Evolutionary conservation across 768 basidiomycete species (phyloP), one percentile per base, ranked within the genome.

Genomic region (Butyriboletus loyo): DNA sequence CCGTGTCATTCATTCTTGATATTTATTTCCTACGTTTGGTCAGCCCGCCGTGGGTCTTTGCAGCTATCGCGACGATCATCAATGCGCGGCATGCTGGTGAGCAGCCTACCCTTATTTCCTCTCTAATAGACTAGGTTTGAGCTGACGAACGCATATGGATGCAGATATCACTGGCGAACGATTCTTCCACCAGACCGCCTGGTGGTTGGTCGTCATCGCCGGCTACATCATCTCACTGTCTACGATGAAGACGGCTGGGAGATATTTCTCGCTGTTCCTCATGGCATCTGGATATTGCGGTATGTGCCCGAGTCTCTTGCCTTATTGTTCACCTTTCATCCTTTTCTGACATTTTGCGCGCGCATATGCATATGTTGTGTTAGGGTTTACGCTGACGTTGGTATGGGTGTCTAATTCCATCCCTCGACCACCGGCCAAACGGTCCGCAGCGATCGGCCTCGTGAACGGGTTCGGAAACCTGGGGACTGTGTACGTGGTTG

Each of bases 391-490:
- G 2, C 54, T 77, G 21, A 80, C 75, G 0, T 61, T 80, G 19
- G 83, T 84, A 2, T 86, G 85, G 85, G 78, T 84, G 7, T 77
- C 82, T 0, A 85, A 84, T 55, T 72, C 77, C 1, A 66, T 85
- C 35, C 79, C 83, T 15, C 75, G 85, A 4, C 84, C 85, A 30
- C 84, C 84, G 3, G 77, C 81, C 56, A 82, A 75, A 54, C 58
- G 61, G 1, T 55, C 78, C 3, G 84, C 79, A 7, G 81, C 81
- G 1, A 86, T 86, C 22, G 83, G 76, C 2, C 75, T 86, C 21
- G 81, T 83, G 2, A 85, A 84, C 51, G 84, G 83, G 6, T 68
- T 75, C 40, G 82, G 80, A 27, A 84, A 82, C 52, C 52, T 84
- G 5, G 83, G 83, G 10, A 81, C 76, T 54, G 49, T 86, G 83